phyloP scores from a whole-genome alignment of 257 asterid species.

The Haberlea rhodopensis region DNA sequence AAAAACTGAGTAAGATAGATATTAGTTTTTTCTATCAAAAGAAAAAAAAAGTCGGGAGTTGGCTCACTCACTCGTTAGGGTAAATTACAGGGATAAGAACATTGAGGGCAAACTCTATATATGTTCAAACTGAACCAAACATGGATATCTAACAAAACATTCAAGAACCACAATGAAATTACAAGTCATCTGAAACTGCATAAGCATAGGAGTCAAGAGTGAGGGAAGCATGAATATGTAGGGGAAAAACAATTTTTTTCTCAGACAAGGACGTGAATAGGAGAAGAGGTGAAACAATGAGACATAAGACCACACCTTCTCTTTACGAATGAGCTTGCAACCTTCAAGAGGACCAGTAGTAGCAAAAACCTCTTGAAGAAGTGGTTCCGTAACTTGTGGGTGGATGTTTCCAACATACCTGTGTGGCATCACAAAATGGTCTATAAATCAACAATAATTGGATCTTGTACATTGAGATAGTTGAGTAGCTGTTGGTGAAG shows the following conservation, averaged over 20 bases:
- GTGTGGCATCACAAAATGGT: constrained; percentile 28
- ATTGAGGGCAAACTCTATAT: neutral
- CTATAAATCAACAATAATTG: neutral
- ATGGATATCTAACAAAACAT: neutral
- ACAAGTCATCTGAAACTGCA: constrained; percentile 4
- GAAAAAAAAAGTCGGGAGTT: neutral
- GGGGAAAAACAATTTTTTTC: neutral
- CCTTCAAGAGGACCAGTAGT: constrained; percentile 77
- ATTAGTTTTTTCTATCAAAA: too few relatives aligned
- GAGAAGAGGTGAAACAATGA: constrained; percentile 1
- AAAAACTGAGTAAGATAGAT: neutral
- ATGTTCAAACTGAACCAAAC: constrained; percentile 6
- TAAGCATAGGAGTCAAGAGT: constrained; percentile 1
- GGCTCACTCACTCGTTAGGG: neutral
- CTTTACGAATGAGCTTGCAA: constrained; percentile 86
- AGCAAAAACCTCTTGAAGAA: constrained; percentile 82
- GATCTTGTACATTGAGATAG: neutral
- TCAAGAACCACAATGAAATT: neutral
- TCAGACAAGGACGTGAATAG: neutral
- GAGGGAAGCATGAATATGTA: constrained; percentile 3
- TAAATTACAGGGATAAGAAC: neutral
- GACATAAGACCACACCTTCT: constrained; percentile 46
- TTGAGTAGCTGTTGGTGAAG: neutral
- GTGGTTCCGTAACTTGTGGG: constrained; percentile 80
- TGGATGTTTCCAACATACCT: constrained; percentile 90